These are phyloP conservation scores for Graphilbum fragrans DNA, from an alignment of 2,329 filamentous ascomycete species.

Conservation along the genomic window DNA sequence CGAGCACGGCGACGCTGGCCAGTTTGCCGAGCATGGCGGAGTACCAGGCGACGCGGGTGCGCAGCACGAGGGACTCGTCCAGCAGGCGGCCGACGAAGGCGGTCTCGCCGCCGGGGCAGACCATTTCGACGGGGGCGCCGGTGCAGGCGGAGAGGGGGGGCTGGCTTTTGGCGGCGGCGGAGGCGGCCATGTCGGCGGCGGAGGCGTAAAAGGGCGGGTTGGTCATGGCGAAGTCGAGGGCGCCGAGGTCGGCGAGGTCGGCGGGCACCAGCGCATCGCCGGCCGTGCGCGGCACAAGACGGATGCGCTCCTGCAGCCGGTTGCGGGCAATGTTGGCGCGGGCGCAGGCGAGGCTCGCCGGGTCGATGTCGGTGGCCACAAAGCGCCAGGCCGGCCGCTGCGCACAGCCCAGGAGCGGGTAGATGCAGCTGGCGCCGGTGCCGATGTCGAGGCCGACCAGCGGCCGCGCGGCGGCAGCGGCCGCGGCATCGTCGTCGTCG, in stretches of 20 bases:
- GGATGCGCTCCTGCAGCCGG: slow-evolving; percentile 49
- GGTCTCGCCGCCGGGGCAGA: slow-evolving; percentile 60
- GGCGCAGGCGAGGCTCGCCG: slow-evolving; percentile 54
- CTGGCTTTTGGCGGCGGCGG: slow-evolving; percentile 52
- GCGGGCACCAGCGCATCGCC: slow-evolving; percentile 46
- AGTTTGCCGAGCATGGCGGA: slow-evolving; percentile 83
- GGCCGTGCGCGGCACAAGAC: slow-evolving; percentile 41
- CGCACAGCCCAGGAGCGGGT: slow-evolving; percentile 66
- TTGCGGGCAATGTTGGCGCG: slow-evolving; percentile 57
- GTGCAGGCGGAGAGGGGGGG: slow-evolving; percentile 64
- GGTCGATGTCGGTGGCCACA: slow-evolving; percentile 67
- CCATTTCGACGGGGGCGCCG: slow-evolving; percentile 74
- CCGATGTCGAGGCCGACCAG: slow-evolving; percentile 67
- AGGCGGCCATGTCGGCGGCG: slow-evolving; percentile 51
- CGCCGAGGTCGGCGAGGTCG: slow-evolving; percentile 12
- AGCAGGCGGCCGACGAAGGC: slow-evolving; percentile 77
- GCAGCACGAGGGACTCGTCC: slow-evolving; percentile 17
- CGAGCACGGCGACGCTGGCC: slow-evolving; percentile 48
- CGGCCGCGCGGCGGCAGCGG: slow-evolving; percentile 24
- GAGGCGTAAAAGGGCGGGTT: slow-evolving; percentile 94
- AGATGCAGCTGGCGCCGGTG: slow-evolving; percentile 84
- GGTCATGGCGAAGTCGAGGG: slow-evolving; percentile 74
- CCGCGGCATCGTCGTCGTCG: slow-evolving; percentile 15
- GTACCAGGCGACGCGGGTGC: slow-evolving; percentile 67
- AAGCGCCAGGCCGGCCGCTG: slow-evolving; percentile 61